Percentiles rank a stretch among this genome's conserved stretches.
phyloP scores from a whole-genome alignment of 192 early-diverging fungal species.

The Umbelopsis sp. region DNA sequence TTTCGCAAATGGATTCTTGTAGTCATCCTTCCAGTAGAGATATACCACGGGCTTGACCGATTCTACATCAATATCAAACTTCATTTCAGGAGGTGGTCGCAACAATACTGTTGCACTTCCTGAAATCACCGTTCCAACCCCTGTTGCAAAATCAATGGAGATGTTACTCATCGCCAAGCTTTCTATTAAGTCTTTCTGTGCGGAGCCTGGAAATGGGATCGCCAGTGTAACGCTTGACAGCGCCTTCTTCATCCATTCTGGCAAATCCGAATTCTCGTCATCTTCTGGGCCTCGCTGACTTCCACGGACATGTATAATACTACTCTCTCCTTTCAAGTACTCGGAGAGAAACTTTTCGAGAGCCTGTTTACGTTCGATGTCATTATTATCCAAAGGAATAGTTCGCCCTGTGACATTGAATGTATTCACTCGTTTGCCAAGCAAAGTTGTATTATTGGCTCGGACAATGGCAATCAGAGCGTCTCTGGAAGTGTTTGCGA shows the following conservation, averaged over 20 bases:
- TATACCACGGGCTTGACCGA: conserved; percentile 27
- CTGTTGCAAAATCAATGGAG: conserved; percentile 32
- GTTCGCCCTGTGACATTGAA: conserved; percentile 35
- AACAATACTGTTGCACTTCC: conserved; percentile 33
- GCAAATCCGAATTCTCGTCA: conserved; percentile 11
- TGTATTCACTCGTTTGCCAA: conserved; percentile 25
- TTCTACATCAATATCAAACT: conserved; percentile 29
- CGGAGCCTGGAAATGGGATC: conserved; percentile 38
- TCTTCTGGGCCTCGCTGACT: conserved; percentile 28
- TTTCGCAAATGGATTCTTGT: conserved; percentile 31
- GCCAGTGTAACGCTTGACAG: conserved; percentile 20
- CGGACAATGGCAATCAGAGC: conserved; percentile 33
- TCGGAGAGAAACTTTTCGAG: conserved; percentile 25
- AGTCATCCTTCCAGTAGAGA: conserved; percentile 21
- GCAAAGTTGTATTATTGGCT: conserved; percentile 24
- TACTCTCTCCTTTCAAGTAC: conserved; percentile 32
- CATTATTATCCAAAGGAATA: conserved; percentile 16
- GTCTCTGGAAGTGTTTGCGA: conserved; percentile 21
- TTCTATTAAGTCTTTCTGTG: conserved; percentile 31
- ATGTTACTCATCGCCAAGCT: conserved; percentile 27
- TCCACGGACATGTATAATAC: conserved; percentile 28
- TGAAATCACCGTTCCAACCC: conserved; percentile 23
- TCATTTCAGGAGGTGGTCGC: conserved; percentile 35
- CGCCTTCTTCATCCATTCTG: conserved; percentile 34
- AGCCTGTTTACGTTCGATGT: not conserved